Evolutionary conservation across 2,329 filamentous ascomycete genomes (phyloP).

Genomic region (Stagonosporopsis vannaccii): DNA sequence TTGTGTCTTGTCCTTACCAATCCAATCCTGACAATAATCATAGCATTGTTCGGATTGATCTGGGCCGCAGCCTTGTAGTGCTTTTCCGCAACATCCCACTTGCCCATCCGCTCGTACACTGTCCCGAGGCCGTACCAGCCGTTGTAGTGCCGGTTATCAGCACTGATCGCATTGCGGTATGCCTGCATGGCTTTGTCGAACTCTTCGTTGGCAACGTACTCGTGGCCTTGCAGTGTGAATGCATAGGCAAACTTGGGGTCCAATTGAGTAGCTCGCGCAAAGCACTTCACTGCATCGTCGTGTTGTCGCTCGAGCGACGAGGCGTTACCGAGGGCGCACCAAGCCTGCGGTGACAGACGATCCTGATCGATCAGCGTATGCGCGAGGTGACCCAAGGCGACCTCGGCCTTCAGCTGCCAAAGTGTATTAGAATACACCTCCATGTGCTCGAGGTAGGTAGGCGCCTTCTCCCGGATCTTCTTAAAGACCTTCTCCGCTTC

Average conservation of each 20-base stretch:
- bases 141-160: slow-evolving; percentile 91
- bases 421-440: slow-evolving; percentile 98
- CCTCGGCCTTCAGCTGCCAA: slow-evolving; percentile 96
- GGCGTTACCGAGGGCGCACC: slow-evolving; percentile 94
- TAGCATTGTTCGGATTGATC: slow-evolving; percentile 94
- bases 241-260: slow-evolving; percentile 93
- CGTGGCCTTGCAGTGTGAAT: slow-evolving; percentile 93
- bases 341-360: slow-evolving; percentile 90
- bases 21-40: slow-evolving; percentile 91
- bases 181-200: slow-evolving; percentile 91
- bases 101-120: slow-evolving; percentile 89
- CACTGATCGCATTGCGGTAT: slow-evolving; percentile 84
- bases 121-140: slow-evolving; percentile 91
- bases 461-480: slow-evolving; percentile 78
- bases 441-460: slow-evolving; percentile 90
- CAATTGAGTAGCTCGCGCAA: slow-evolving; percentile 91
- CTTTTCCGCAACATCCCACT: slow-evolving; percentile 86
- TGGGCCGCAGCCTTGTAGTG: slow-evolving; percentile 87
- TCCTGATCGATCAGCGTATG: slow-evolving; percentile 88
- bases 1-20: slow-evolving; percentile 62
- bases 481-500: slow-evolving; percentile 89
- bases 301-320: slow-evolving; percentile 93
- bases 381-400: slow-evolving; percentile 88
- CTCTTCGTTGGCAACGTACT: slow-evolving; percentile 94
- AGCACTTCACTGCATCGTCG: slow-evolving; percentile 92